Percentiles rank a stretch among this genome's conserved stretches.
phyloP scores from a whole-genome alignment of 148 eudicot species.

The Chenopodium suecicum region DNA sequence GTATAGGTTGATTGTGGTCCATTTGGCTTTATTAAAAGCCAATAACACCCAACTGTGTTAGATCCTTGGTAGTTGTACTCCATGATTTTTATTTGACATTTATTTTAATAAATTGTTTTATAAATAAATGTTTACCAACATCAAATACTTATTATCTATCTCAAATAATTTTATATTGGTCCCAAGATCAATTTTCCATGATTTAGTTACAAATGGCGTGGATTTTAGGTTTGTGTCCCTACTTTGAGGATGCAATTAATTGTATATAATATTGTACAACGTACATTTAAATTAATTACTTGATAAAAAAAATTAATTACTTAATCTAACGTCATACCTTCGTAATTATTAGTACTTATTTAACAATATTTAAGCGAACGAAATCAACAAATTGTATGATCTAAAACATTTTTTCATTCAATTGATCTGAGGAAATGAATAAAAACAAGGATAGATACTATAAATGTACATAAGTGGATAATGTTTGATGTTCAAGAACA shows the following conservation, averaged over 20 bases:
- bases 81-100: not conserved
- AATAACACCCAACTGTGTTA: not conserved
- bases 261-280: not conserved
- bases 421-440: too few relatives aligned
- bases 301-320: not conserved
- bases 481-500: too few relatives aligned
- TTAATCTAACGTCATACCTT: not conserved
- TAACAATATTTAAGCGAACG: too few relatives aligned
- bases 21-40: not conserved
- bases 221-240: not conserved
- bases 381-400: too few relatives aligned
- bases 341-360: not conserved
- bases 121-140: not conserved
- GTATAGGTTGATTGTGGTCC: not conserved
- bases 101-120: not conserved
- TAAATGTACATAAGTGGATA: too few relatives aligned
- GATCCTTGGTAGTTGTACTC: not conserved
- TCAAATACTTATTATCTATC: not conserved
- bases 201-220: not conserved
- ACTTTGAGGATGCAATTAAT: not conserved
- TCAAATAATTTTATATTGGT: not conserved
- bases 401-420: too few relatives aligned
- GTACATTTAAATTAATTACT: not conserved
- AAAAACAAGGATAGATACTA: too few relatives aligned
- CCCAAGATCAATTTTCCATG: not conserved